Base-by-base conservation (phyloP, 2,329 filamentous ascomycete species). In the Penicillium decumbens region DNA sequence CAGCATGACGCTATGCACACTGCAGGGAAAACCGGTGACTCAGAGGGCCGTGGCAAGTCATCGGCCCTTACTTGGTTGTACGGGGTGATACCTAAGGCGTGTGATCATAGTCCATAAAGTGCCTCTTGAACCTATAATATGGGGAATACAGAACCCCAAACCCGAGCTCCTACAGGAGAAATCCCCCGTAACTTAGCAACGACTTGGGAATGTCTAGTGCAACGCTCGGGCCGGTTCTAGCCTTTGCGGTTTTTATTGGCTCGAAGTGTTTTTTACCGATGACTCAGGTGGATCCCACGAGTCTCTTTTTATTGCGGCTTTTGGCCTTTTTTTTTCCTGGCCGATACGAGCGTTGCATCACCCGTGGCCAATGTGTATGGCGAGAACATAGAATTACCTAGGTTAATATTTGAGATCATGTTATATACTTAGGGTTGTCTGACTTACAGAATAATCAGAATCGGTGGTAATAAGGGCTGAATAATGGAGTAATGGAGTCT, bases 321-420 rank as follows among this genome's bases (percentile, higher is more conserved):
- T 51, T 53, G 38, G 38, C 54, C 55, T 55, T 50, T 47, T 47
- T 53, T 23, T 41, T 47, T n/a, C n/a, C 48, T 42, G 33, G 24
- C 43, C 51, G 51, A 59, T 53, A 59, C 55, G 54, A 51, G 50
- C 48, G 55, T 58, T 59, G 57, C 57, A 59, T 58, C 57, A 59
- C 55, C 33, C 30, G 45, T 42, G 41, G 27, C 24, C 9, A 23
- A 42, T 18, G 39, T 47, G 37, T 47, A 29, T 29, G 6, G 4
- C 32, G 15, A 35, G 15, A 35, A 20, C 15, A 20, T 33, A 18
- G 27, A 29, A 29, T 29, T 29, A 10, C 27, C 27, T 29, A 29
- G 27, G 27, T 29, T 29, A 9, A 29, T 29, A 3, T 2, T 13
- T 4, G 28, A 10, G 12, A 12, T 12, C 28, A 29, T 29, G 10